Evolutionary conservation across 495 filamentous ascomycete species (phyloP).

Genomic region (Penicillium robsamsonii): DNA sequence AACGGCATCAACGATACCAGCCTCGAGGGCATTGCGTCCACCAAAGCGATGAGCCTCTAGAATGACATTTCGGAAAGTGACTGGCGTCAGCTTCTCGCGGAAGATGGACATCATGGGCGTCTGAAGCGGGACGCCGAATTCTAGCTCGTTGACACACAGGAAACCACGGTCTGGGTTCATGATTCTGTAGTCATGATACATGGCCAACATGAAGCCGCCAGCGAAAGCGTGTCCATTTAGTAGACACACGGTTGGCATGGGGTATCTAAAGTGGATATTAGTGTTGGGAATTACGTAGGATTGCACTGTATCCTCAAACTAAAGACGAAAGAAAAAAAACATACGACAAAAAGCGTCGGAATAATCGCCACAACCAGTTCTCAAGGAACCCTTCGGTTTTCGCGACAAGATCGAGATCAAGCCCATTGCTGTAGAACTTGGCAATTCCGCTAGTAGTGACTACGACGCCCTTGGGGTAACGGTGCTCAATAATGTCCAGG

Average conservation of each 20-base stretch:
- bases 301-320: not conserved
- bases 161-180: conserved; percentile 67
- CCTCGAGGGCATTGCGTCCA: conserved; percentile 56
- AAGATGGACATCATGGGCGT: conserved; percentile 74
- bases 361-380: conserved; percentile 57
- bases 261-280: conserved; percentile 49
- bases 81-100: conserved; percentile 57
- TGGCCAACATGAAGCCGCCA: conserved; percentile 74
- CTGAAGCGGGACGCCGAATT: conserved; percentile 69
- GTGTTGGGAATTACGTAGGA: not conserved
- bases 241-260: conserved; percentile 78
- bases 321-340: not conserved
- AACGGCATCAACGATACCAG: conserved; percentile 65
- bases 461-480: conserved; percentile 64
- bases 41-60: conserved; percentile 66
- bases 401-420: conserved; percentile 61
- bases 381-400: conserved; percentile 53
- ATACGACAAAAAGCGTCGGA: conserved; percentile 60
- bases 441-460: conserved; percentile 69
- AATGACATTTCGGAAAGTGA: conserved; percentile 59
- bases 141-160: conserved; percentile 74
- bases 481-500: conserved; percentile 69
- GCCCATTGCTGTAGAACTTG: conserved; percentile 82
- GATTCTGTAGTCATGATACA: conserved; percentile 81
- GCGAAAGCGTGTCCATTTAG: conserved; percentile 83